Conservation (phyloP, 352 stramenopile species). For the Phytophthora megakarya region DNA sequence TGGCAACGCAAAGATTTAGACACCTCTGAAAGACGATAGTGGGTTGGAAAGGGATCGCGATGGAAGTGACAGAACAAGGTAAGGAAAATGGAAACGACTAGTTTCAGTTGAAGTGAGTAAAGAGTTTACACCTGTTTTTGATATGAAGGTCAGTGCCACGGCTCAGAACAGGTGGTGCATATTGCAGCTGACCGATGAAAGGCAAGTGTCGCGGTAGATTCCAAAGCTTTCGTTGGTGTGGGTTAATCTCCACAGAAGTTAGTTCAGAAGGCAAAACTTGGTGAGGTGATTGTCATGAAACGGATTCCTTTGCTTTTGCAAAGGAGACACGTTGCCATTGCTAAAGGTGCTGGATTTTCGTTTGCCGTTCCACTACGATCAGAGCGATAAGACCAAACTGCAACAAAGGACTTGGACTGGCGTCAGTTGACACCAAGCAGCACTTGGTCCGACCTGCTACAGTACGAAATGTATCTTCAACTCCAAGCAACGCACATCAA, state of each 20-base stretch:
- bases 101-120: slow-evolving; percentile 2
- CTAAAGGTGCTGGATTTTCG: too few species aligned
- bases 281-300: too few species aligned
- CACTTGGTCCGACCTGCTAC: background rate
- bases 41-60: slow-evolving; percentile 1
- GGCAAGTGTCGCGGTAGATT: background rate
- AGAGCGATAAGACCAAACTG: background rate
- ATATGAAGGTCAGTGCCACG: background rate
- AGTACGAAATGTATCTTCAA: background rate
- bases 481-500: background rate
- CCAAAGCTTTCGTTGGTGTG: background rate
- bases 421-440: background rate
- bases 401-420: too few species aligned
- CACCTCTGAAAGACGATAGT: slow-evolving; percentile 16
- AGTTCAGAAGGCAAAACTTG: too few species aligned
- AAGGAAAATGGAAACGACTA: background rate
- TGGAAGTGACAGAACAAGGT: background rate
- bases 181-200: background rate
- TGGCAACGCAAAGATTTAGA: slow-evolving; percentile 30
- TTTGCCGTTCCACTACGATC: background rate
- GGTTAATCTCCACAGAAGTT: slow-evolving; percentile 1
- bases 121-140: background rate
- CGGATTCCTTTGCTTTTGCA: too few species aligned
- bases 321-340: too few species aligned
- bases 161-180: background rate